A percentile compares a stretch with the other conserved stretches of the same genome.
Conservation (phyloP, 257 asterid species). For the Penstemon barbatus region DNA sequence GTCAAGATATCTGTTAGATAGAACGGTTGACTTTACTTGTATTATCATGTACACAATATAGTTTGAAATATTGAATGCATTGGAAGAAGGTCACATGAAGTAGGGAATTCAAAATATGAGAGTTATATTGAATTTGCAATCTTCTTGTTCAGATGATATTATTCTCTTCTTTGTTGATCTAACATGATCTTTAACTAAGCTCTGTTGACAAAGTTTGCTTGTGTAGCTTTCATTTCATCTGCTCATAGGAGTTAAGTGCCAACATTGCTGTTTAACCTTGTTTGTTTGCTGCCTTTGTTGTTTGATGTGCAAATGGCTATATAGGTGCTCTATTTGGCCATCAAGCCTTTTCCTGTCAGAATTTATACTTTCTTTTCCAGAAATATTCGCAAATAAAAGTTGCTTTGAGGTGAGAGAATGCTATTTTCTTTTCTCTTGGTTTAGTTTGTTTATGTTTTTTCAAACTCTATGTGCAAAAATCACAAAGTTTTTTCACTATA, state of each 20-base stretch:
- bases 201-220: not conserved
- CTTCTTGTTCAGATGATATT: too few relatives aligned
- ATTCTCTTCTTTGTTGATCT: not conserved
- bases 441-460: conserved; percentile 8
- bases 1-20: not conserved
- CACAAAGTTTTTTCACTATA: not conserved
- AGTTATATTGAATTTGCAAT: too few relatives aligned
- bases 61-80: not conserved
- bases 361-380: conserved; percentile 87
- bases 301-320: conserved; percentile 26
- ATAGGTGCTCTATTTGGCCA: conserved; percentile 95
- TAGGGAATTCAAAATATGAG: not conserved
- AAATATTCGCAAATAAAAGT: conserved; percentile 63
- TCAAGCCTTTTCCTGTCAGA: conserved; percentile 92
- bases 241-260: not conserved
- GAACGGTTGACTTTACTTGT: not conserved
- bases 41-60: not conserved
- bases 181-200: not conserved
- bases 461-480: not conserved
- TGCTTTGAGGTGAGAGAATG: conserved; percentile 82
- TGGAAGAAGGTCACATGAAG: not conserved
- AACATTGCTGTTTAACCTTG: conserved; percentile 11
- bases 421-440: conserved; percentile 8
- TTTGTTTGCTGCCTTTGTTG: not conserved
- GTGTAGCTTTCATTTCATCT: not conserved